phyloP scores from a whole-genome alignment of 495 filamentous ascomycete genomes.

The Aspergillus haitiensis region DNA sequence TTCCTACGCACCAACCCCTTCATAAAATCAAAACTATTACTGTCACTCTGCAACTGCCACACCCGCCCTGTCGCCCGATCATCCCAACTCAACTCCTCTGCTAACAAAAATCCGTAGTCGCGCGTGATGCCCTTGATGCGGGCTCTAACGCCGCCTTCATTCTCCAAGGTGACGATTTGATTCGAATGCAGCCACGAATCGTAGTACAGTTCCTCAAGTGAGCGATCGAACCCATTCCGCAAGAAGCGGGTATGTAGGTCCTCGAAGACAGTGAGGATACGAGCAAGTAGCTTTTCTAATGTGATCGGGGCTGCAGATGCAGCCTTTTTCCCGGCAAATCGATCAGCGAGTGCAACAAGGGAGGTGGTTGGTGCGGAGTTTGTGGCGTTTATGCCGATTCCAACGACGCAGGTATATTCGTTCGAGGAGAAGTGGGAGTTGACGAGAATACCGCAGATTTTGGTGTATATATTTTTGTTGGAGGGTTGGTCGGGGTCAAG shows the following conservation, averaged over 20 bases:
- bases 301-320: constrained; percentile 51
- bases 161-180: constrained; percentile 87
- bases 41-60: constrained; percentile 88
- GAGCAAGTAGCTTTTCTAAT: constrained; percentile 79
- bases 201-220: constrained; percentile 80
- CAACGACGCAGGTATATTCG: constrained; percentile 83
- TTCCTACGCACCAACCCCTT: constrained; percentile 83
- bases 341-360: constrained; percentile 65
- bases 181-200: constrained; percentile 84
- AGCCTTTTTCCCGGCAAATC: constrained; percentile 37
- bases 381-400: constrained; percentile 84
- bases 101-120: constrained; percentile 83
- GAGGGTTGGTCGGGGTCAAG: constrained; percentile 64
- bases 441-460: constrained; percentile 91
- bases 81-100: constrained; percentile 74
- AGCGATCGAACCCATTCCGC: constrained; percentile 65
- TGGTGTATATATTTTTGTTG: constrained; percentile 65
- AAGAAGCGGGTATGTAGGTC: constrained; percentile 73
- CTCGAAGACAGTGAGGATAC: constrained; percentile 79
- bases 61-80: constrained; percentile 73
- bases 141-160: constrained; percentile 73
- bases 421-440: constrained; percentile 78
- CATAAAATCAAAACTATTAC: constrained; percentile 99
- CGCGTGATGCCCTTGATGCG: constrained; percentile 85
- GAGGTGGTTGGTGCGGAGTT: constrained; percentile 88